Conservation (phyloP, 2,329 filamentous ascomycete species). For the Apiospora arundinis region DNA sequence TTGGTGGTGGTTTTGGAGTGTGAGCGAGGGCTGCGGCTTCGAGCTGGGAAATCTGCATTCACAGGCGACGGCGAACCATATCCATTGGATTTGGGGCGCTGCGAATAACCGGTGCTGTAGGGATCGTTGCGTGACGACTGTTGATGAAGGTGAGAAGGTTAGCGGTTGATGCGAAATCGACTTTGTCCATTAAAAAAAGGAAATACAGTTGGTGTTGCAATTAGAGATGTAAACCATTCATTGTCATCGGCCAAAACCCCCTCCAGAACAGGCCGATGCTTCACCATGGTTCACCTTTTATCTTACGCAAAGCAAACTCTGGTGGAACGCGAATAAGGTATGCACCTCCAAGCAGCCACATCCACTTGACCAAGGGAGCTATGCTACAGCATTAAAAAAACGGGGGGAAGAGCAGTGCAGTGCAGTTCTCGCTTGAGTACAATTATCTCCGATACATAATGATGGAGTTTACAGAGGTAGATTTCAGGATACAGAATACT, state of each 20-base stretch:
- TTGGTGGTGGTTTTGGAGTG: conserved; percentile 43
- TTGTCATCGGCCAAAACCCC: conserved; percentile 11
- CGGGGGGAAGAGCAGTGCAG: background rate
- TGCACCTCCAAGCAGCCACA: conserved; percentile 15
- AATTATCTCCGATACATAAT: background rate
- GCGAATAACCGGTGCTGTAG: conserved; percentile 51
- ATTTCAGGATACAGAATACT: background rate
- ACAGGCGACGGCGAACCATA: conserved; percentile 39
- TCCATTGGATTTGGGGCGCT: conserved; percentile 42
- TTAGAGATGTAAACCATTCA: conserved; percentile 11
- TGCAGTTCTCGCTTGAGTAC: conserved; percentile 6
- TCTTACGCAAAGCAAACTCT: conserved; percentile 22
- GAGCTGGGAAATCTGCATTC: conserved; percentile 37
- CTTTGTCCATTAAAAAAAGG: conserved; percentile 15
- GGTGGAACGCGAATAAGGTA: conserved; percentile 20
- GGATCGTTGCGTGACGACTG: conserved; percentile 51
- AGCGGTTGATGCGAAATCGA: conserved; percentile 21
- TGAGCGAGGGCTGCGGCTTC: conserved; percentile 40
- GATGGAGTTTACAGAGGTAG: conserved; percentile 17
- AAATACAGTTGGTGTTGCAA: conserved; percentile 20
- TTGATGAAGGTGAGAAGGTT: conserved; percentile 38
- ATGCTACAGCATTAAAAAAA: conserved; percentile 1
- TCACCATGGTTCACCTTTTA: conserved; percentile 26
- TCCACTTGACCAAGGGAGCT: conserved; percentile 6
- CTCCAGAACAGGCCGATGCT: conserved; percentile 11